Evolutionary conservation across 78 protist genomes (phyloP), one percentile per base, ranked within the genome.

Genomic region (Reticulomyxa filosa): DNA sequence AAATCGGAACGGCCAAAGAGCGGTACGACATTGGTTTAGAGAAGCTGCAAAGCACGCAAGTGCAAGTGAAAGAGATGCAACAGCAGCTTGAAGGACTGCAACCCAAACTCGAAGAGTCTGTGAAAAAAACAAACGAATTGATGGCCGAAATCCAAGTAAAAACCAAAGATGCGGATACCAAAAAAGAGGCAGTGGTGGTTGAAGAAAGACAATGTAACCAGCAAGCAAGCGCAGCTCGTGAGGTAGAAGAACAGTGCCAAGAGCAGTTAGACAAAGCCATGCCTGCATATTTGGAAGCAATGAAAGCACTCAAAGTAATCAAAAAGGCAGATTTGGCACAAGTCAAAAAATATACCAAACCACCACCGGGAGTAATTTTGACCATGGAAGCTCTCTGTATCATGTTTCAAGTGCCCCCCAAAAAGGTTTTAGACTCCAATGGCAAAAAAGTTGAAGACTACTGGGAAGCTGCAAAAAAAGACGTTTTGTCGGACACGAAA

Each of bases 101-200:
- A 46, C 71, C 71, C 26, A 51, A 64, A 42, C 32, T 76, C 83
- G 73, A 75, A 69, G 34, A 83, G 89, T 27, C 90, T 86, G 23
- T 83, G 46, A 75, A 82, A 61, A 67, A 83, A 68, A 61, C 76
- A 32, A 30, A n/a, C 27, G 36, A 70, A 8, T 80, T 69, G 67
- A 35, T 46, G 42, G 5, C 4, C 2, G 52, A 80, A 50, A 36
- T 71, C 48, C 39, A 4, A 7, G n/a, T 22, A 11, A 29, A 11
- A 10, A 55, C 32, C 39, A 55, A 10, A 29, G 61, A 22, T 11
- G 32, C 50, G 17, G 29, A 42, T 17, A 20, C 20, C 50, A 20
- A n/a, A 20, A 42, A 42, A 42, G 50, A 42, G 29, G 20, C 17
- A 20, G 50, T 42, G 29, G 17, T 20, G 17, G 20, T n/a, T 17